Conservation (phyloP, 1,284 basidiomycete genomes). For the Puccinia triticina region DNA sequence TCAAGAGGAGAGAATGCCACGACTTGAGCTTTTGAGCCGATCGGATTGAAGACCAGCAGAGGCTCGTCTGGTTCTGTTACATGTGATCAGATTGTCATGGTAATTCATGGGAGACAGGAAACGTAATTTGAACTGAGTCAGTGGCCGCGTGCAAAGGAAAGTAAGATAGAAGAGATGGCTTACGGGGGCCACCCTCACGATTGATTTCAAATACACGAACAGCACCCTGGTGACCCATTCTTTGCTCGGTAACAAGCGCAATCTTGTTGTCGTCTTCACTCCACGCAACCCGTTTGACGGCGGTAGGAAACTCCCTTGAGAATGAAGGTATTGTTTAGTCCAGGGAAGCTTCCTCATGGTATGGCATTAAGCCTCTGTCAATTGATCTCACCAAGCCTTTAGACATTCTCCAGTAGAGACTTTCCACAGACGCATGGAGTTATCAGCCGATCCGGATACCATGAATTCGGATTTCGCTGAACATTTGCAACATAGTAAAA, state of each 20-base stretch:
- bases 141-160: background rate
- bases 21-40: conserved; percentile 91
- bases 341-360: conserved; percentile 61
- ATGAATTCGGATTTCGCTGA: conserved; percentile 81
- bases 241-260: conserved; percentile 93
- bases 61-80: conserved; percentile 74
- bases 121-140: background rate
- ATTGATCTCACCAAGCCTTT: conserved; percentile 52
- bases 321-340: background rate
- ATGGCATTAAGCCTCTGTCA: background rate
- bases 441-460: conserved; percentile 83
- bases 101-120: background rate
- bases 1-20: conserved; percentile 84
- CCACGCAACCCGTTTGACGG: conserved; percentile 90
- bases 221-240: conserved; percentile 82
- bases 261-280: conserved; percentile 82
- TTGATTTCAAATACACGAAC: conserved; percentile 88
- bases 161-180: conserved; percentile 63
- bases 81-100: background rate
- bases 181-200: conserved; percentile 70
- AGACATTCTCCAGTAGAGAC: conserved; percentile 84
- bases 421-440: conserved; percentile 87
- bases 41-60: conserved; percentile 77
- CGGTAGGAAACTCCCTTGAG: conserved; percentile 94
- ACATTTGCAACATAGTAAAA: background rate